A percentile compares a stretch with the other conserved stretches of the same genome.
phyloP scores from a whole-genome alignment of 2,329 filamentous ascomycete species.

The Penicillium sclerotigenum region DNA sequence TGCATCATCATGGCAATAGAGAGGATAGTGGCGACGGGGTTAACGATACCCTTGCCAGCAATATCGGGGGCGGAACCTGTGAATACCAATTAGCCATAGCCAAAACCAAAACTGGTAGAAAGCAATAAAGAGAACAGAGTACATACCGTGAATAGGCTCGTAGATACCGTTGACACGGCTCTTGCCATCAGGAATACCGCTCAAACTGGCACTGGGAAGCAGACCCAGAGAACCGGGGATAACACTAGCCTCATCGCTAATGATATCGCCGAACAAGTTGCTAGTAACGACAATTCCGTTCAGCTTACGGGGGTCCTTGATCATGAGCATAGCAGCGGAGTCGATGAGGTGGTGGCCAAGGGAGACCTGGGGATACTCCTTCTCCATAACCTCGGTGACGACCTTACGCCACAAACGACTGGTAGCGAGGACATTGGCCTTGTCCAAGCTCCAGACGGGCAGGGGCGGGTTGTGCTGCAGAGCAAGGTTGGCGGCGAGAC shows the following conservation, averaged over 20 bases:
- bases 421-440: slow-evolving; percentile 94
- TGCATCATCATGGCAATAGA: slow-evolving; percentile 94
- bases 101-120: neutral
- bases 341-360: slow-evolving; percentile 90
- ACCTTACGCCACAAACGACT: slow-evolving; percentile 85
- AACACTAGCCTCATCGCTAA: slow-evolving; percentile 90
- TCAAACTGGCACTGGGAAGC: slow-evolving; percentile 81
- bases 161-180: slow-evolving; percentile 88
- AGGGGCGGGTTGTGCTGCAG: slow-evolving; percentile 71
- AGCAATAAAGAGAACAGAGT: neutral
- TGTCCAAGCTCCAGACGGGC: slow-evolving; percentile 84
- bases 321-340: slow-evolving; percentile 94
- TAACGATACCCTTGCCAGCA: slow-evolving; percentile 84
- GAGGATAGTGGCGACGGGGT: slow-evolving; percentile 86
- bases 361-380: slow-evolving; percentile 84
- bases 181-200: slow-evolving; percentile 81
- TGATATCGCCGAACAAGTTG: slow-evolving; percentile 95
- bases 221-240: slow-evolving; percentile 89
- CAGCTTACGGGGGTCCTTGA: slow-evolving; percentile 83
- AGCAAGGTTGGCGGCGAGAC: slow-evolving; percentile 77
- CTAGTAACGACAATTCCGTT: slow-evolving; percentile 91
- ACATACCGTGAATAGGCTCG: slow-evolving; percentile 88
- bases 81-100: neutral
- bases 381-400: slow-evolving; percentile 76
- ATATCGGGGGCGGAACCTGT: slow-evolving; percentile 87